A percentile compares a stretch with the other conserved stretches of the same genome.
Conservation (phyloP, 306 rosid genomes). For the Castanea crenata region DNA sequence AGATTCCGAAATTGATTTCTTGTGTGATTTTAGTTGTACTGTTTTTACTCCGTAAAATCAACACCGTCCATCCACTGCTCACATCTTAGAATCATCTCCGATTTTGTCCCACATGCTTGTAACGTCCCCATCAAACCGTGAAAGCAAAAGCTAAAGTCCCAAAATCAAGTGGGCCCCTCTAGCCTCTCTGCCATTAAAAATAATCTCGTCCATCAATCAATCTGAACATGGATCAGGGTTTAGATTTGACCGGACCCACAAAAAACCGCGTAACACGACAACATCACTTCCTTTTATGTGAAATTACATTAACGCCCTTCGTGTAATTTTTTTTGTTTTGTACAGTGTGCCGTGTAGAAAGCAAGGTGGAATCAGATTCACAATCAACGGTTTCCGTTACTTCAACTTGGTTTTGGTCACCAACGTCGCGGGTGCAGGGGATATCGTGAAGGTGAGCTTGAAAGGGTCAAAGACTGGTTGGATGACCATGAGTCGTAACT, state of each 20-base stretch:
- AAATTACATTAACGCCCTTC: slow-evolving; percentile 12
- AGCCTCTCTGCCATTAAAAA: neutral
- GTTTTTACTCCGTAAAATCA: neutral
- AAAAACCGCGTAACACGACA: too few species aligned
- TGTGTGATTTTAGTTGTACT: neutral
- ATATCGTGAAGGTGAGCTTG: slow-evolving; percentile 52
- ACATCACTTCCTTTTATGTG: neutral
- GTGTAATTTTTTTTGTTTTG: neutral
- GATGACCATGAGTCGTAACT: slow-evolving; percentile 79
- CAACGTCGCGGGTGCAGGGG: slow-evolving; percentile 91
- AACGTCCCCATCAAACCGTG: neutral
- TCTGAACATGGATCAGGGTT: slow-evolving; percentile 24
- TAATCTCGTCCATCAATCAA: neutral
- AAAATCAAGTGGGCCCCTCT: neutral
- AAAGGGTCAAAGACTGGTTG: slow-evolving; percentile 66
- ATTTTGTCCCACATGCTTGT: neutral
- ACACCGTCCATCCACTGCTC: neutral
- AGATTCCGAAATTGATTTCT: neutral
- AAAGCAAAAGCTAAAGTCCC: neutral
- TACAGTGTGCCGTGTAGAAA: slow-evolving; percentile 69
- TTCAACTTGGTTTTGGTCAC: slow-evolving; percentile 75
- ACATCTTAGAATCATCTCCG: neutral
- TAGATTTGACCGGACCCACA: neutral
- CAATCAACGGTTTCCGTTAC: slow-evolving; percentile 72
- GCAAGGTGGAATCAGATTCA: slow-evolving; percentile 75